Percentiles rank a stretch among this genome's conserved stretches.
Evolutionary conservation across 2,329 filamentous ascomycete genomes (phyloP).

Genomic region (Stenocarpella maydis): DNA sequence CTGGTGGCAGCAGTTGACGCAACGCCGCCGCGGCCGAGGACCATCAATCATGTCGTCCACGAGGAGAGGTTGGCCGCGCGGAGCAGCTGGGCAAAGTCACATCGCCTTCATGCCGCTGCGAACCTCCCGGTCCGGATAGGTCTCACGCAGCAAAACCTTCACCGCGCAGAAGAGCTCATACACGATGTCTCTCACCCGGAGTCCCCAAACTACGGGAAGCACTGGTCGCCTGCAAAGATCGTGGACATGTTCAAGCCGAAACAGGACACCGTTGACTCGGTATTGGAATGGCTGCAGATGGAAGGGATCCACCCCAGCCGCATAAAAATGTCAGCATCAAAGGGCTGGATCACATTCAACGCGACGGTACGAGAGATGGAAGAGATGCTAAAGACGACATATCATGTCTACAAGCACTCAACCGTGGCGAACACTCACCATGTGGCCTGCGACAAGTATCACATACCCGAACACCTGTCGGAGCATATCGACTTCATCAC

Average conservation of each 20-base stretch:
- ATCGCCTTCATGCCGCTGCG: slow-evolving; percentile 38
- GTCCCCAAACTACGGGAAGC: slow-evolving; percentile 55
- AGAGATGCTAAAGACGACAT: slow-evolving; percentile 59
- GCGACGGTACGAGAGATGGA: slow-evolving; percentile 63
- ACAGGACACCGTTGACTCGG: slow-evolving; percentile 55
- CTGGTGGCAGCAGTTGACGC: slow-evolving; percentile 43
- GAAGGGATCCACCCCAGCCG: slow-evolving; percentile 58
- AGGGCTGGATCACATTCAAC: slow-evolving; percentile 63
- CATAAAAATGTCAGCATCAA: slow-evolving; percentile 58
- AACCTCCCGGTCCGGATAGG: slow-evolving; percentile 52
- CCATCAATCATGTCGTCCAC: slow-evolving; percentile 43
- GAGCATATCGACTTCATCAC: slow-evolving; percentile 53
- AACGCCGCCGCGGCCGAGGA: slow-evolving; percentile 34
- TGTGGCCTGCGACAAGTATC: slow-evolving; percentile 53
- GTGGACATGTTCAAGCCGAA: slow-evolving; percentile 52
- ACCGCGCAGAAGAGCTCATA: slow-evolving; percentile 53
- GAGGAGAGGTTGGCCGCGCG: slow-evolving; percentile 42
- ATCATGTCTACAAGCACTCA: slow-evolving; percentile 58
- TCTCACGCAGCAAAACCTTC: slow-evolving; percentile 55
- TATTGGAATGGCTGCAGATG: slow-evolving; percentile 61
- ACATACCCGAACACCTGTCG: slow-evolving; percentile 47
- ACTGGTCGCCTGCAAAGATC: slow-evolving; percentile 55
- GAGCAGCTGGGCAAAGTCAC: slow-evolving; percentile 40
- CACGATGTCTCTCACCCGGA: slow-evolving; percentile 53
- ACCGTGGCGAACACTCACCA: slow-evolving; percentile 44